Evolutionary conservation across 306 rosid species (phyloP).

Genomic region (Echinosophora koreensis): DNA sequence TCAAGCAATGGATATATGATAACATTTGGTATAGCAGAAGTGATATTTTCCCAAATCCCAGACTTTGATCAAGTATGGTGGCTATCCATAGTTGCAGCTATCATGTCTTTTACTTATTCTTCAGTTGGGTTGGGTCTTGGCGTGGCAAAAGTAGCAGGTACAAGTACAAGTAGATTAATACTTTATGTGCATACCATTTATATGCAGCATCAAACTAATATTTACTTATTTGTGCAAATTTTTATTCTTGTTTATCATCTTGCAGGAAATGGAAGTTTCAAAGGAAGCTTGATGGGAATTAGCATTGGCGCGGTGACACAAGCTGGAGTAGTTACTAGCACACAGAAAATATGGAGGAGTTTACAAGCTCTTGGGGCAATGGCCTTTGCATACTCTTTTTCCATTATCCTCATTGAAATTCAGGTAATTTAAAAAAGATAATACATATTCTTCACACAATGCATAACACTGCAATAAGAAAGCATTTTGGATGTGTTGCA

Average conservation of each 20-base stretch:
- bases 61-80: slow-evolving; percentile 82
- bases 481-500: slow-evolving; percentile 35
- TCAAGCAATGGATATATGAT: slow-evolving; percentile 83
- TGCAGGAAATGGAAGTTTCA: slow-evolving; percentile 63
- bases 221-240: slow-evolving; percentile 6
- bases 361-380: slow-evolving; percentile 80
- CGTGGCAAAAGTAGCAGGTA: slow-evolving; percentile 75
- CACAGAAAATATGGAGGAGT: slow-evolving; percentile 79
- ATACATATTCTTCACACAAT: neutral
- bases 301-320: slow-evolving; percentile 67
- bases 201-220: neutral
- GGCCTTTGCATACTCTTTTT: slow-evolving; percentile 80
- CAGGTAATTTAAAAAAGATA: slow-evolving; percentile 57
- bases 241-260: neutral
- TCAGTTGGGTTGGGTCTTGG: slow-evolving; percentile 70
- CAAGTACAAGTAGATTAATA: neutral
- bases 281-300: slow-evolving; percentile 74
- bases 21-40: slow-evolving; percentile 71
- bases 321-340: slow-evolving; percentile 65
- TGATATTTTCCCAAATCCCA: slow-evolving; percentile 75
- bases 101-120: slow-evolving; percentile 81
- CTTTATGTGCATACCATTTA: neutral
- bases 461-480: neutral
- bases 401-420: slow-evolving; percentile 79
- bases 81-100: slow-evolving; percentile 82